These are phyloP conservation scores for Cladosporium sp. DNA, from an alignment of 2,329 filamentous ascomycete species.

Conservation along the genomic window DNA sequence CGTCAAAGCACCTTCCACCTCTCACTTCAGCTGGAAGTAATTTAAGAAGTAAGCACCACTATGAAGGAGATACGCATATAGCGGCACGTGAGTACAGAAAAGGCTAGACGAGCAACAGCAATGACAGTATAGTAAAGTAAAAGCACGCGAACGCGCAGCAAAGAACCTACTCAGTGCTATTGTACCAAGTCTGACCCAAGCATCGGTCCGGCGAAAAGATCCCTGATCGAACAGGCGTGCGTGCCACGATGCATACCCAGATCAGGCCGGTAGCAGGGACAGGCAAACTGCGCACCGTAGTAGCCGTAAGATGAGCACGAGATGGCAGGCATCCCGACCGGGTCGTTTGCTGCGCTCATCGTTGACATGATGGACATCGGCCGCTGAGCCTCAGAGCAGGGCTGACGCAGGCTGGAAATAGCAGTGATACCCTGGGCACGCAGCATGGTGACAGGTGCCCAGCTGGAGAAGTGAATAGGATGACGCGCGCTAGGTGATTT, in stretches of 20 bases:
- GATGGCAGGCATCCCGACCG: neutral
- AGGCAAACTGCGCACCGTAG: neutral
- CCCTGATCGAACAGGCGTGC: neutral
- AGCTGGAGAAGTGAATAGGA: neutral
- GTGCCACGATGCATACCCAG: slow-evolving; percentile 2
- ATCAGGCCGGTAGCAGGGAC: neutral
- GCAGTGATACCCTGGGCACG: neutral
- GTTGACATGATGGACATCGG: neutral
- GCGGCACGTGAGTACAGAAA: neutral
- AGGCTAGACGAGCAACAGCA: neutral
- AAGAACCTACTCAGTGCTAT: neutral
- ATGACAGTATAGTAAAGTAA: neutral
- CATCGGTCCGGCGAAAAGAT: neutral
- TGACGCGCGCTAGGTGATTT: neutral
- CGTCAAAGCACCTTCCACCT: slow-evolving; percentile 5
- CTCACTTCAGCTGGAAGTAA: neutral
- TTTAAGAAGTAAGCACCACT: slow-evolving; percentile 9
- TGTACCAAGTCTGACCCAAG: slow-evolving; percentile 6
- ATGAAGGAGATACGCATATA: neutral
- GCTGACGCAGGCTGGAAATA: slow-evolving; percentile 3
- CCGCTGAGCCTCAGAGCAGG: slow-evolving; percentile 5
- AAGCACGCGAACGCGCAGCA: slow-evolving; percentile 7
- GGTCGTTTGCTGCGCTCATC: neutral
- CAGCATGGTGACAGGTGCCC: slow-evolving; percentile 2
- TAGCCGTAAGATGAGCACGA: neutral